phyloP scores from a whole-genome alignment of 2,329 filamentous ascomycete species.

The Endocalyx cinctus region DNA sequence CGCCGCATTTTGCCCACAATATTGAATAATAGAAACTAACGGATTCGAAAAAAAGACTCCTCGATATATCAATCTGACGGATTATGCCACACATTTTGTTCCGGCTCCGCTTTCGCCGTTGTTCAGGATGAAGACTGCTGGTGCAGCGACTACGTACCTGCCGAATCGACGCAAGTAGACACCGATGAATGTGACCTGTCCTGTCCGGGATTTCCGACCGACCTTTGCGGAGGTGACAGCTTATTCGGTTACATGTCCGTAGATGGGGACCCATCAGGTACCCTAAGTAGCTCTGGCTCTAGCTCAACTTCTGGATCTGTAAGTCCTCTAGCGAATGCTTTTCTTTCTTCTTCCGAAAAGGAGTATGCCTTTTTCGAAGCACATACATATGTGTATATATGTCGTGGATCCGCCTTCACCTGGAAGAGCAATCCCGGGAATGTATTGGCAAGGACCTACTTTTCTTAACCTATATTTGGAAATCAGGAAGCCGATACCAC shows the following conservation, averaged over 20 bases:
- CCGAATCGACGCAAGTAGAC: slow-evolving; percentile 33
- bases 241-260: slow-evolving; percentile 64
- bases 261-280: slow-evolving; percentile 52
- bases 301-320: slow-evolving; percentile 20
- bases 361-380: slow-evolving; percentile 13
- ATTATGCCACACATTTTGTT: slow-evolving; percentile 59
- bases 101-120: slow-evolving; percentile 58
- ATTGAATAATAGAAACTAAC: slow-evolving; percentile 16
- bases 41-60: slow-evolving; percentile 38
- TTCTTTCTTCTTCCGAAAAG: slow-evolving; percentile 8
- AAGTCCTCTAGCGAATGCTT: slow-evolving; percentile 23
- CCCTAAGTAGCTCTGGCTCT: too few relatives aligned
- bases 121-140: slow-evolving; percentile 64
- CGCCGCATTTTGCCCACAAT: slow-evolving; percentile 15
- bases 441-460: too few relatives aligned
- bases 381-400: too few relatives aligned
- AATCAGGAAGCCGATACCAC: slow-evolving; percentile 25
- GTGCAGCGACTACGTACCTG: slow-evolving; percentile 68
- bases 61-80: slow-evolving; percentile 65
- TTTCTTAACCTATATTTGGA: too few relatives aligned
- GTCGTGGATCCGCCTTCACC: too few relatives aligned
- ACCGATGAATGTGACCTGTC: slow-evolving; percentile 45
- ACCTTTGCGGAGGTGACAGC: slow-evolving; percentile 60
- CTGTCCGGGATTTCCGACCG: slow-evolving; percentile 66
- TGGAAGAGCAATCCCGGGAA: too few relatives aligned